Evolutionary conservation across 306 rosid species (phyloP).

Genomic region (Lagenaria siceraria): DNA sequence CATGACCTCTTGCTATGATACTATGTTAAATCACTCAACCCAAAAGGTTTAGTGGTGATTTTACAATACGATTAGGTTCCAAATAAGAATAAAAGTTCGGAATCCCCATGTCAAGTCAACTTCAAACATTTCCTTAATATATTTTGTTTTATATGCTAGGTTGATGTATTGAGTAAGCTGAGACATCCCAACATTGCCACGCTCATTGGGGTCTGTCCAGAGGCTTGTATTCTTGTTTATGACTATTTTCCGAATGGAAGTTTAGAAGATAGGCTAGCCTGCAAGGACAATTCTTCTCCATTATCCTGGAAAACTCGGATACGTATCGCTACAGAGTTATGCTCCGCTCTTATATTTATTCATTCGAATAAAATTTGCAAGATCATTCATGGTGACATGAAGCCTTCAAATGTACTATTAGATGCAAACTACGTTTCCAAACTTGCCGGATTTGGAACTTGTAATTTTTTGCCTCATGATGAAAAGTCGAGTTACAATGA

Average conservation of each 20-base stretch:
- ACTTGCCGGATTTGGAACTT: slow-evolving; percentile 73
- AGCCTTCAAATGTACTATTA: slow-evolving; percentile 64
- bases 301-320: slow-evolving; percentile 84
- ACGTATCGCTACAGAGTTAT: slow-evolving; percentile 51
- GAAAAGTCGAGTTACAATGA: slow-evolving; percentile 26
- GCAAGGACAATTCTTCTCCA: slow-evolving; percentile 50
- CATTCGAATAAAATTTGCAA: slow-evolving; percentile 61
- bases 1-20: background rate
- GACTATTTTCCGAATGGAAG: slow-evolving; percentile 83
- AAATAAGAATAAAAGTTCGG: background rate
- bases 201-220: slow-evolving; percentile 67
- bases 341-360: slow-evolving; percentile 71
- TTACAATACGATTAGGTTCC: background rate
- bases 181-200: slow-evolving; percentile 74
- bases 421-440: slow-evolving; percentile 53
- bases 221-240: slow-evolving; percentile 46
- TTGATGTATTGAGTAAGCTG: slow-evolving; percentile 56
- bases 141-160: slow-evolving; percentile 30
- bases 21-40: background rate
- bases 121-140: background rate
- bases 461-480: slow-evolving; percentile 24
- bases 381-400: slow-evolving; percentile 72
- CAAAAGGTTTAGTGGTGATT: background rate
- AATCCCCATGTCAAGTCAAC: background rate
- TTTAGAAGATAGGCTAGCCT: slow-evolving; percentile 70